Conservation (phyloP, 106 monocot genomes). For the Amphibolis antarctica region DNA sequence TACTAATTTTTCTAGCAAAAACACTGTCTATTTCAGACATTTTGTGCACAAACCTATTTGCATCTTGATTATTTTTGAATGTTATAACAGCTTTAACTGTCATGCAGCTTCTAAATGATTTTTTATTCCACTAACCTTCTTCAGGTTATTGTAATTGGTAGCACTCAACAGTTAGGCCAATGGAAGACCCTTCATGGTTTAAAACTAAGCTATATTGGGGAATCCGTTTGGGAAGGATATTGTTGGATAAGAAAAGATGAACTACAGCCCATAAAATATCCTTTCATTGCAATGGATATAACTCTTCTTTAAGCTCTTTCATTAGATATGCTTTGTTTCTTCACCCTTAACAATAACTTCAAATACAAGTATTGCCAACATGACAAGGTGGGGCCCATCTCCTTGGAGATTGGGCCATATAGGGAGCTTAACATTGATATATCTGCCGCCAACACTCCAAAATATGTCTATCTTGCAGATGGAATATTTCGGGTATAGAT, state of each 20-base stretch:
- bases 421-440: conserved; percentile 57
- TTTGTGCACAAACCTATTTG: too few relatives aligned
- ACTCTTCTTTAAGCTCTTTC: too few relatives aligned
- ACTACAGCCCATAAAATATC: conserved; percentile 95
- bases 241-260: conserved; percentile 48
- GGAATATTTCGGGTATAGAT: conserved; percentile 62
- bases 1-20: too few relatives aligned
- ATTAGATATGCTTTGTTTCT: conserved; percentile 10
- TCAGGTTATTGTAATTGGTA: conserved; percentile 74
- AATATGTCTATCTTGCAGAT: conserved; percentile 51
- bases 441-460: conserved; percentile 25
- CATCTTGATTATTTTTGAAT: too few relatives aligned
- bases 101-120: too few relatives aligned
- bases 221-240: conserved; percentile 56
- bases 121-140: neutral
- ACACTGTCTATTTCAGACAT: too few relatives aligned
- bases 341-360: conserved; percentile 38
- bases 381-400: conserved; percentile 9
- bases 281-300: too few relatives aligned
- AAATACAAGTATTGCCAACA: conserved; percentile 76
- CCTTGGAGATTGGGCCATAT: conserved; percentile 58
- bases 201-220: conserved; percentile 49
- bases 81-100: too few relatives aligned
- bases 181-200: conserved; percentile 60
- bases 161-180: conserved; percentile 47